These are phyloP conservation scores for Grigorovia humatica DNA, from an alignment of 805 yeast species.

Conservation along the genomic window DNA sequence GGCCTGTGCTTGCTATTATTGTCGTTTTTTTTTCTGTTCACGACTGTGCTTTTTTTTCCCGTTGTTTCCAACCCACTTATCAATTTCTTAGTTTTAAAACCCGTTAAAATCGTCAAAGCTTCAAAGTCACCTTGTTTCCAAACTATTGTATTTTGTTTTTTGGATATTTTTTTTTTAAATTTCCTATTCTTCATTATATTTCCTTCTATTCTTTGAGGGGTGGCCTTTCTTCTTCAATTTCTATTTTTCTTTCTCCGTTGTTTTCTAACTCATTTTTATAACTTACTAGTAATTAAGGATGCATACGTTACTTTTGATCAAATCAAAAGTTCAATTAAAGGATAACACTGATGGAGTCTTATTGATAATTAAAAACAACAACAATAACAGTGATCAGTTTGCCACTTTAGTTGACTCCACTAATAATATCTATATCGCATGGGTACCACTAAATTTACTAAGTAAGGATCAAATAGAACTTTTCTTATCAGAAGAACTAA, in stretches of 20 bases:
- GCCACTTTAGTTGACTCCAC: not conserved
- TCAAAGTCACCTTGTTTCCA: not conserved
- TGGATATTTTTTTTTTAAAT: too few species aligned
- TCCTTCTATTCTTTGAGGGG: too few species aligned
- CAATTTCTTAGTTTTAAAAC: too few species aligned
- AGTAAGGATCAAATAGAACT: not conserved
- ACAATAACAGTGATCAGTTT: not conserved
- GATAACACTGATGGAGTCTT: not conserved
- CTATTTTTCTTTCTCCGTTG: not conserved
- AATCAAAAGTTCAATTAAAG: not conserved
- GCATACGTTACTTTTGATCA: not conserved
- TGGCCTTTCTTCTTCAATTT: too few species aligned
- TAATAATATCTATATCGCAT: not conserved
- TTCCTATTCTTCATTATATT: too few species aligned
- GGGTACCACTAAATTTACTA: not conserved
- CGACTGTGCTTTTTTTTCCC: not conserved
- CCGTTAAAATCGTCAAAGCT: not conserved
- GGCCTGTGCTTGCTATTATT: too few species aligned
- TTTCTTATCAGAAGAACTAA: not conserved
- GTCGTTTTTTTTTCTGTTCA: not conserved
- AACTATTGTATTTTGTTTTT: too few species aligned
- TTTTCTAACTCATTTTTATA: not conserved
- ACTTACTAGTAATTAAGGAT: not conserved
- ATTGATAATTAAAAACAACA: not conserved
- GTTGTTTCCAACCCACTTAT: too few species aligned